Base-by-base conservation (phyloP, 495 filamentous ascomycete species). In the Xylaria sp. region DNA sequence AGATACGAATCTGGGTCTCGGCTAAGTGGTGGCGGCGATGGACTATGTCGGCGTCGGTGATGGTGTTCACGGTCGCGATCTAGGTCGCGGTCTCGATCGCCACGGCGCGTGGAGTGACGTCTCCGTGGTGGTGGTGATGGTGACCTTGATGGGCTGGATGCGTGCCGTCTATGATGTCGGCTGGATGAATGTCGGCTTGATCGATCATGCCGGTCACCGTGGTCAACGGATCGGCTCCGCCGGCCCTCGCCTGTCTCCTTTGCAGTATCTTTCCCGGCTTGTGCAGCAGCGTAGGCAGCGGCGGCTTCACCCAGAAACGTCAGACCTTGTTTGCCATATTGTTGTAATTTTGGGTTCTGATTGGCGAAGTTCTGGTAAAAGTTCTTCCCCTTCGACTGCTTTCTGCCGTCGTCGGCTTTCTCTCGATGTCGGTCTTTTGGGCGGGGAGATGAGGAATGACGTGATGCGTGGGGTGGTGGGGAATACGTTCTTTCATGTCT, bases 221-320 rank as follows among this genome's bases (percentile, higher is more conserved):
- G 75, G 46, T 76, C 76, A 24, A 44, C 46, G 35, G 73, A 75
- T 12, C 71, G 77, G 6, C 59, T 70, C 55, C 71, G 67, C 29
- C 21, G 57, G 5, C 48, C 48, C 40, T 67, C 59, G 8, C 5
- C 5, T 2, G 21, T 5, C 26, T 2, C 3, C 17, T 62, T 40
- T 3, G 48, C 72, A 21, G 41, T 61, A 11, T 71, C 74, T 70
- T 72, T 58, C 11, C 71, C 73, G 21, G 46, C 70, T 19, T 77
- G 61, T n/a, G 73, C 67, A n/a, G 77, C 75, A 12, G 75, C 72
- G 29, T 75, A 77, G 21, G 76, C 46, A 0, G 77, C 77, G 19
- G 77, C 77, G 2, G 77, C 77, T 71, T 78, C 75, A 61, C 75
- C 50, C 5, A 78, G 55, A n/a, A 72, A 79, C 19, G 72, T 74